Evolutionary conservation across 371 early-diverging fungal species (phyloP), one percentile per base, ranked within the genome.

Genomic region (Mucor racemosus): DNA sequence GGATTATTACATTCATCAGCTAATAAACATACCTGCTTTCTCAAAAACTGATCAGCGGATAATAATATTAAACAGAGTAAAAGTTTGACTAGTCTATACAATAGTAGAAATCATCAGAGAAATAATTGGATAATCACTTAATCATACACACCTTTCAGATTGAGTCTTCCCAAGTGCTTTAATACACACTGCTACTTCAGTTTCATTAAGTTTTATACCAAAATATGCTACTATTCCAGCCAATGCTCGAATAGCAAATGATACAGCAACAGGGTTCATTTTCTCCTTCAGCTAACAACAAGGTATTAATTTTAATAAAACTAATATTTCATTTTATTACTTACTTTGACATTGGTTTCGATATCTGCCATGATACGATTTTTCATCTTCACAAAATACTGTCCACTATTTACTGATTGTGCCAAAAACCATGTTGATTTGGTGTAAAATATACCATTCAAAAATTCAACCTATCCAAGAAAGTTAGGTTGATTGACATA

Each of bases 341-440:
- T 4, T 48, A 61, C 61, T 36, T 61, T 14, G n/a, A 48, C 26
- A 31, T 26, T 9, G 13, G 53, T 9, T 13, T 73, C 67, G 15
- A 80, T 74, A 19, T 72, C 66, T 15, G 36, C 40, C 13, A 76
- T 69, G 11, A 81, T 67, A 6, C 68, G 60, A 6, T 67, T 40
- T 53, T 82, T 82, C 64, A 82, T 78, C 17, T 64, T 68, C 13
- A 67, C 57, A 61, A 80, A 74, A 40, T 72, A 66, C 10, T 68
- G 66, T n/a, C 70, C 65, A 61, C 76, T 76, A 42, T 62, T 74
- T 0, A 71, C 65, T 0, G 76, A 71, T 33, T 82, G 82, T 13
- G 75, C 77, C 7, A 75, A 46, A 50, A 78, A 79, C 82, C 82
- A 82, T 3, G 72, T 65, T 9, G 80, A 76, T n/a, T 67, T 60